These are phyloP conservation scores for Hymenoscyphus occultus DNA, from an alignment of 2,329 filamentous ascomycete species.

Conservation along the genomic window DNA sequence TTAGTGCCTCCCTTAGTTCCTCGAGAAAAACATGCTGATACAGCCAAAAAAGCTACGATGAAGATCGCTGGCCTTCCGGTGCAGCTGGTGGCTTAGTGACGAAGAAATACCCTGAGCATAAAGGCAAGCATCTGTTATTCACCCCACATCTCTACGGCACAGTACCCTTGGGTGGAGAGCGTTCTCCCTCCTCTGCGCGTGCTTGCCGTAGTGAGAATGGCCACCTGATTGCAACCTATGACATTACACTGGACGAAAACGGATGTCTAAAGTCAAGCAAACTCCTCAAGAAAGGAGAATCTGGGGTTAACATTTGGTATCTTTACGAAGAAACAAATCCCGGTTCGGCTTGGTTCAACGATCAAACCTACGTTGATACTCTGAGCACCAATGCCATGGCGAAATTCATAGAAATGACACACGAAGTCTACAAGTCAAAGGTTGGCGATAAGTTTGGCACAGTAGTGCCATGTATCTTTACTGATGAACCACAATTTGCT, in stretches of 20 bases:
- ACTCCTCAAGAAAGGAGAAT: conserved; percentile 23
- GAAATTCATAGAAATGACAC: conserved; percentile 34
- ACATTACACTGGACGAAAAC: conserved; percentile 28
- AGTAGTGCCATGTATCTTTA: conserved; percentile 36
- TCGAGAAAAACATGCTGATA: neutral
- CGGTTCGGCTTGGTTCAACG: conserved; percentile 36
- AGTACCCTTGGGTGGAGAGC: conserved; percentile 18
- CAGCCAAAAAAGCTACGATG: conserved; percentile 30
- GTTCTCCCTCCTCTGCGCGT: conserved; percentile 8
- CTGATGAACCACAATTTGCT: conserved; percentile 37
- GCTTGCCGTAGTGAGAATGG: conserved; percentile 29
- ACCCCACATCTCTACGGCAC: conserved; percentile 20
- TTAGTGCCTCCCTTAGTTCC: conserved; percentile 15
- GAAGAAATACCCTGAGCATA: conserved; percentile 30
- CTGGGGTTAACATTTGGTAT: conserved; percentile 33
- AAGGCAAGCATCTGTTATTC: conserved; percentile 34
- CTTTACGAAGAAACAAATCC: conserved; percentile 37
- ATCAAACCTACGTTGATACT: conserved; percentile 36
- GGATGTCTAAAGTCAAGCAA: conserved; percentile 30
- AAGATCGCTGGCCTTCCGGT: conserved; percentile 37
- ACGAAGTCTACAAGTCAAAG: conserved; percentile 35
- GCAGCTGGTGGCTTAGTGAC: conserved; percentile 34
- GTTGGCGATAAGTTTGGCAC: conserved; percentile 35
- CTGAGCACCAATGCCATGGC: conserved; percentile 32
- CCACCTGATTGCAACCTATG: conserved; percentile 30